Evolutionary conservation across 352 stramenopile species (phyloP), one percentile per base, ranked within the genome.

Genomic region (Phytopythium vexans): DNA sequence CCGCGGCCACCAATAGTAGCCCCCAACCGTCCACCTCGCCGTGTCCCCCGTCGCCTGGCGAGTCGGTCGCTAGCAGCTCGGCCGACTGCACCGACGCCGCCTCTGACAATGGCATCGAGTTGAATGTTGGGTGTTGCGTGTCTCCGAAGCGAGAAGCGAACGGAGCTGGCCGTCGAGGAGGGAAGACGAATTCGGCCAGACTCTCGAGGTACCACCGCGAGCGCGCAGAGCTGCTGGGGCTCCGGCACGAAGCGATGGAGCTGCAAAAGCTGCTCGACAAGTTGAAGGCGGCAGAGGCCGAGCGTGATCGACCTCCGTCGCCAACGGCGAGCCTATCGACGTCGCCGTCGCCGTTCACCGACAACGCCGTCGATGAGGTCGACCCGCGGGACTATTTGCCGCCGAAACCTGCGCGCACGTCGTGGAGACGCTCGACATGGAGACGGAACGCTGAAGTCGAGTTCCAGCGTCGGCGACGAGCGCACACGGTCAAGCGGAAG

Each of bases 1-100:
- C 21, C 21, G 21, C 21, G 21, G 21, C 21, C 21, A 27, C 21
- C 21, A 27, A 27, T 27, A 27, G 21, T 27, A 27, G 21, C 21
- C 21, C 21, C 21, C 21, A 27, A 27, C 21, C 21, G 21, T 27
- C 21, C 21, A 27, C 21, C 21, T 27, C 43, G 11, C 12, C 27
- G 31, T 36, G 1, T n/a, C 27, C 43, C 6, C 8, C 27, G 11
- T 49, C 43, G 16, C 43, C 43, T 6, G 38, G 43, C 43, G 31
- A 32, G 27, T 38, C 27, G 12, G 12, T 11, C 27, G 16, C 5
- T 14, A 49, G 31, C 12, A 38, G 12, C 10, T 39, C 43, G 12
- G n/a, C 46, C 34, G 33, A 52, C 8, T 51, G 27, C 43, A 39
- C 32, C 44, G 44, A 50, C 31, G 8, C 46, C 4, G 36, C 47